These are phyloP conservation scores for Neonectria hederae DNA, from an alignment of 2,329 filamentous ascomycete species.

Conservation along the genomic window DNA sequence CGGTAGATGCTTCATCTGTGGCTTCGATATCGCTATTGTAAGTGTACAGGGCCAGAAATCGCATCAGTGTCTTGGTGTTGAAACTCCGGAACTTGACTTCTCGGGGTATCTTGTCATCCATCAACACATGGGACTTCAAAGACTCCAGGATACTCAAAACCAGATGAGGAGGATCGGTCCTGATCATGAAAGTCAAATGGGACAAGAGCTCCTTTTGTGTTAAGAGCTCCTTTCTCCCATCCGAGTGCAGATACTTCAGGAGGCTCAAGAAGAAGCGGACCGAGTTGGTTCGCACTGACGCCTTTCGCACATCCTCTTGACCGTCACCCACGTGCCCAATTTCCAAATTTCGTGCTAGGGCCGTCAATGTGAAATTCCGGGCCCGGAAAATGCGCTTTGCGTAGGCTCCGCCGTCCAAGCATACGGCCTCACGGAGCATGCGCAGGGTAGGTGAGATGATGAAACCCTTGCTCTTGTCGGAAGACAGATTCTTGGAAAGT, in stretches of 20 bases:
- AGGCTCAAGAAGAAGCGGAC: slow-evolving; percentile 83
- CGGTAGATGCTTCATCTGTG: slow-evolving; percentile 55
- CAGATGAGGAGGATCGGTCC: slow-evolving; percentile 79
- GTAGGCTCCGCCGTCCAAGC: slow-evolving; percentile 84
- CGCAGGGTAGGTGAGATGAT: slow-evolving; percentile 89
- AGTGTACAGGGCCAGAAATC: slow-evolving; percentile 77
- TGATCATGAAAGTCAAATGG: slow-evolving; percentile 81
- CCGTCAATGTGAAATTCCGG: slow-evolving; percentile 81
- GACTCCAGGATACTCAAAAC: slow-evolving; percentile 78
- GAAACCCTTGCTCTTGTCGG: slow-evolving; percentile 84
- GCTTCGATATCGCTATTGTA: slow-evolving; percentile 60
- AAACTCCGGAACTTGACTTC: slow-evolving; percentile 80
- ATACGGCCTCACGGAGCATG: slow-evolving; percentile 84
- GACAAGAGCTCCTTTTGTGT: slow-evolving; percentile 82
- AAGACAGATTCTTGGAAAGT: slow-evolving; percentile 79
- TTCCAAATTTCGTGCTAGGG: slow-evolving; percentile 81
- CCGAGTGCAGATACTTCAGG: slow-evolving; percentile 78
- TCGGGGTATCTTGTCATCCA: slow-evolving; percentile 77
- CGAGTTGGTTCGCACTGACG: slow-evolving; percentile 84
- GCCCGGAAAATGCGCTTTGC: slow-evolving; percentile 81
- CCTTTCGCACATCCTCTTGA: slow-evolving; percentile 72
- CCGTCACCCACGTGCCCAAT: slow-evolving; percentile 67
- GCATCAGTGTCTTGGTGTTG: slow-evolving; percentile 76
- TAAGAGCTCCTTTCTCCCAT: slow-evolving; percentile 83
- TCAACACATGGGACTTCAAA: slow-evolving; percentile 75